A percentile compares a stretch with the other conserved stretches of the same genome.
Conservation (phyloP, 441 rosid genomes). For the Corymbia citriodora region DNA sequence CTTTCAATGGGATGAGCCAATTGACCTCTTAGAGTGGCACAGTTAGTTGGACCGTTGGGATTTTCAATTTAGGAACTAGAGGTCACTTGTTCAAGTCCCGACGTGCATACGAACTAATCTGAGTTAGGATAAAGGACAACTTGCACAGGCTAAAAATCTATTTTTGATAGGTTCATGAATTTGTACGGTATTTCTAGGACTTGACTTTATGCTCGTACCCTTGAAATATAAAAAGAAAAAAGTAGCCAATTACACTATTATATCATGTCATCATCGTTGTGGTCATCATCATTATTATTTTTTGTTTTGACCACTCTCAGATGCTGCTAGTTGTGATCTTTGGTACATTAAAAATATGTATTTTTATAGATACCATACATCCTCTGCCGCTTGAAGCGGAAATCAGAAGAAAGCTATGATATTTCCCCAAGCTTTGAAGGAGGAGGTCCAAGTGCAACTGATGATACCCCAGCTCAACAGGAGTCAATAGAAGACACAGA, state of each 20-base stretch:
- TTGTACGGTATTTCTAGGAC: neutral
- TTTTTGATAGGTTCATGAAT: neutral
- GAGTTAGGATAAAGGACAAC: neutral
- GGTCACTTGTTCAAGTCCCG: neutral
- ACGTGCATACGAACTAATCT: neutral
- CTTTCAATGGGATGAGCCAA: neutral
- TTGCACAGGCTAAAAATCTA: neutral
- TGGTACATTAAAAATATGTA: neutral
- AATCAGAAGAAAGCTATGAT: neutral
- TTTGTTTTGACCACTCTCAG: neutral
- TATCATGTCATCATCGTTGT: neutral
- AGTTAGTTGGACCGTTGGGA: accelerated
- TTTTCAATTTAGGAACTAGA: accelerated
- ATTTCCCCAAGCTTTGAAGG: neutral
- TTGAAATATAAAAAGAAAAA: neutral
- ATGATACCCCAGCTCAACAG: neutral
- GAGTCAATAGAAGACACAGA: neutral
- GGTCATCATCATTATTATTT: neutral
- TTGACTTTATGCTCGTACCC: neutral
- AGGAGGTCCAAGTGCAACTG: neutral
- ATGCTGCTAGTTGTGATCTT: neutral
- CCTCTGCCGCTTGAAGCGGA: neutral
- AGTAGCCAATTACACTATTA: neutral
- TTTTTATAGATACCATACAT: neutral
- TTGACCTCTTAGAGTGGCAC: neutral